phyloP scores from a whole-genome alignment of 352 stramenopile genomes.

The Phytophthora idaei region DNA sequence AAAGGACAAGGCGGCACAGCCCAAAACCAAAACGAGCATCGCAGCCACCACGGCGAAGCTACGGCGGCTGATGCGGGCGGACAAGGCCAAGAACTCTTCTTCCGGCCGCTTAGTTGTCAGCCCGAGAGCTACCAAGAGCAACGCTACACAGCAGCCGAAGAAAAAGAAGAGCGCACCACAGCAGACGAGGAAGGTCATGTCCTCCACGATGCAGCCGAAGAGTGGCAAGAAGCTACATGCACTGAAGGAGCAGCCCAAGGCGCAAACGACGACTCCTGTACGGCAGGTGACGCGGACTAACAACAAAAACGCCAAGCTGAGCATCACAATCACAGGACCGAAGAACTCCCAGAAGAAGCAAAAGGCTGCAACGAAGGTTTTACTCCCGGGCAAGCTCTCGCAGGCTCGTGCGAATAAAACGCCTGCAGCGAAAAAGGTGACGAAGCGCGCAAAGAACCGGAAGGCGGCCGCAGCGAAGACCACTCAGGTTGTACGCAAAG shows the following conservation, averaged over 20 bases:
- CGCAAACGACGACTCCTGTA: conserved; percentile 9
- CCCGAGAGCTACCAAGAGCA: conserved; percentile 2
- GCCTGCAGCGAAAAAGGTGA: conserved; percentile 35
- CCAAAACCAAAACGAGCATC: conserved; percentile 48
- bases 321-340: conserved; percentile 42
- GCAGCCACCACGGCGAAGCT: conserved; percentile 35
- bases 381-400: conserved; percentile 43
- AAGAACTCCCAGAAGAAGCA: conserved; percentile 28
- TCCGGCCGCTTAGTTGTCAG: conserved; percentile 15
- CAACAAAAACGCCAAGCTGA: conserved; percentile 44
- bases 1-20: conserved; percentile 5
- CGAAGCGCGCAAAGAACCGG: conserved; percentile 42
- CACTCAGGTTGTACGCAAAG: conserved; percentile 56
- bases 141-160: conserved; percentile 6
- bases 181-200: conserved; percentile 17
- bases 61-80: conserved; percentile 24
- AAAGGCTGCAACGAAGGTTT: conserved; percentile 21
- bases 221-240: conserved; percentile 16
- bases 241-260: conserved; percentile 22
- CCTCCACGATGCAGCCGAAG: conserved; percentile 11
- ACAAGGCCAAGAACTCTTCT: conserved; percentile 14
- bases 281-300: conserved; percentile 39
- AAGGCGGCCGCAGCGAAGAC: conserved; percentile 33
- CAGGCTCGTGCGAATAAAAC: conserved; percentile 35
- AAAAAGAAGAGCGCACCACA: conserved; percentile 30